phyloP scores from a whole-genome alignment of 371 early-diverging fungal genomes.

The Mortierella sp. region DNA sequence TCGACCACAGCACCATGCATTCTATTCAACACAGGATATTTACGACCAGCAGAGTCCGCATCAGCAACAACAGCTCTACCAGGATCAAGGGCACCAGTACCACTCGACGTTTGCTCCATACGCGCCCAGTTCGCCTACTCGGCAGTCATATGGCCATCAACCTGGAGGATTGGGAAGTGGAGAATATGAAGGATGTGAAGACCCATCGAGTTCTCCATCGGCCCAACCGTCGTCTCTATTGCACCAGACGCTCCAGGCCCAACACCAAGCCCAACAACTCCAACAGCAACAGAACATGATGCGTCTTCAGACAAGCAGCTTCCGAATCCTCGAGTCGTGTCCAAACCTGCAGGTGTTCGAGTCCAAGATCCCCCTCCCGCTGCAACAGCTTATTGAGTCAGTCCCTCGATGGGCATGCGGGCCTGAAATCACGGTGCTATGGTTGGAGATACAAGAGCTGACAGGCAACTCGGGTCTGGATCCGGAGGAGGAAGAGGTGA shows the following conservation, averaged over 20 bases:
- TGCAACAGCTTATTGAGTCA: slow-evolving; percentile 36
- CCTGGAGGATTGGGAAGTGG: background rate
- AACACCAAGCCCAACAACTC: background rate
- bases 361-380: slow-evolving; percentile 19
- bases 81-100: background rate
- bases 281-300: slow-evolving; percentile 16
- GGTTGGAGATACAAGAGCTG: slow-evolving; percentile 38
- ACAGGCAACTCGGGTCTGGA: slow-evolving; percentile 15
- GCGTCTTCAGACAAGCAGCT: slow-evolving; percentile 15
- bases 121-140: background rate
- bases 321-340: slow-evolving; percentile 27
- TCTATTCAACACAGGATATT: background rate
- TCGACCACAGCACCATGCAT: background rate
- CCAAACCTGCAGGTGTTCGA: slow-evolving; percentile 25
- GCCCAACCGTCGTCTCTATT: slow-evolving; percentile 7
- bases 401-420: slow-evolving; percentile 32
- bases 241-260: slow-evolving; percentile 3
- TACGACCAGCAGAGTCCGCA: background rate
- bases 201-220: background rate
- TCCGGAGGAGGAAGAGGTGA: slow-evolving; percentile 36
- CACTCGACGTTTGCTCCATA: background rate
- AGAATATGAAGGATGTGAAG: background rate
- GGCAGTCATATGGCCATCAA: background rate
- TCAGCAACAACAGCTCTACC: slow-evolving; percentile 9
- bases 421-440: slow-evolving; percentile 13